A percentile compares a stretch with the other conserved stretches of the same genome.
Evolutionary conservation across 2,329 filamentous ascomycete genomes (phyloP).

Genomic region (Aspergillus pseudoglaucus): DNA sequence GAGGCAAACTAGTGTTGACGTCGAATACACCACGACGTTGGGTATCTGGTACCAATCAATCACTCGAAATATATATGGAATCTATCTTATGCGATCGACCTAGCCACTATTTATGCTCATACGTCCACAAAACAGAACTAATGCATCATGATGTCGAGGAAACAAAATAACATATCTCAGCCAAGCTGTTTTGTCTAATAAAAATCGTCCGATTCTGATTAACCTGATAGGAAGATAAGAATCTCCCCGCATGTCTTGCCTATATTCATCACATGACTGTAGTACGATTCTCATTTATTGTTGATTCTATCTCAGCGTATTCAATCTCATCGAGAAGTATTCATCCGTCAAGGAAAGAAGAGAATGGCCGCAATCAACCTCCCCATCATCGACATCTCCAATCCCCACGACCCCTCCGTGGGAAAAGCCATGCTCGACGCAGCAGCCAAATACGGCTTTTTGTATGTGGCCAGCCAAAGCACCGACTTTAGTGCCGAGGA

Average conservation of each 20-base stretch:
- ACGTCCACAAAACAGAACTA: no score
- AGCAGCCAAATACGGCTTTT: conserved; percentile 76
- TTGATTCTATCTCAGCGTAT: no score
- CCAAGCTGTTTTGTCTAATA: no score
- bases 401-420: conserved; percentile 53
- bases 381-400: conserved; percentile 75
- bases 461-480: conserved; percentile 75
- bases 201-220: neutral
- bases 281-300: neutral
- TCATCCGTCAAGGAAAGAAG: conserved; percentile 13
- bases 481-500: conserved; percentile 59
- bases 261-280: neutral
- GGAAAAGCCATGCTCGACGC: conserved; percentile 67
- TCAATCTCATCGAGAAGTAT: no score
- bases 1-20: no score
- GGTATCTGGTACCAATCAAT: no score
- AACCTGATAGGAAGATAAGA: neutral
- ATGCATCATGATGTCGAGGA: no score
- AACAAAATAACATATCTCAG: no score
- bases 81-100: no score
- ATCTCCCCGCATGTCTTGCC: neutral
- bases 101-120: no score
- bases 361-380: conserved; percentile 44
- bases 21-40: no score
- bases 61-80: no score